Conservation (phyloP, 176 grass and related monocot species). For the Puccinellia tenuiflora region DNA sequence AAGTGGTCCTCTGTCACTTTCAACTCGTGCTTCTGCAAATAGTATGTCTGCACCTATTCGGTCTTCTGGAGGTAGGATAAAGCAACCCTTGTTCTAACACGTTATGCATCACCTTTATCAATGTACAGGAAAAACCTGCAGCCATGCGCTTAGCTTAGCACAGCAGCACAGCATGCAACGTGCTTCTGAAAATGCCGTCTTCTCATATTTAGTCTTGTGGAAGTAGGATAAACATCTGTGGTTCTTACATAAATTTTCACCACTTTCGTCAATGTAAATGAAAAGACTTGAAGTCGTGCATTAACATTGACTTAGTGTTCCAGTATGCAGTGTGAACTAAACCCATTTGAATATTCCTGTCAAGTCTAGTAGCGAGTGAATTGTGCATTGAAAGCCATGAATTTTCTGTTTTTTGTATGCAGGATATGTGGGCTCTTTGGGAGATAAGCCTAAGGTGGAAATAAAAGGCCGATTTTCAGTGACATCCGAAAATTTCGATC, state of each 20-base stretch:
- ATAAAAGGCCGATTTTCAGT: constrained; percentile 97
- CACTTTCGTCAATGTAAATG: neutral
- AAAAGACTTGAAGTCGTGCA: neutral
- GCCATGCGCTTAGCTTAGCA: neutral
- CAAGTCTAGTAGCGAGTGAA: neutral
- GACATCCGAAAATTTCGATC: constrained; percentile 98
- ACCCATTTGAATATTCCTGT: neutral
- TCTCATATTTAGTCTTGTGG: neutral
- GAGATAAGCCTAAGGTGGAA: constrained; percentile 78
- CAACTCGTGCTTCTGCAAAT: constrained; percentile 94
- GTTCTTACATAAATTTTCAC: neutral
- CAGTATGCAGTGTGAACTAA: neutral
- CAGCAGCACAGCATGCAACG: neutral
- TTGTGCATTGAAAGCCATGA: neutral
- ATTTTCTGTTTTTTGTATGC: constrained; percentile 8
- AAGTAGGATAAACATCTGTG: neutral
- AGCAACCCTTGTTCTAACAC: neutral
- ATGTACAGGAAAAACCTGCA: neutral
- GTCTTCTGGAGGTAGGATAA: constrained; percentile 71
- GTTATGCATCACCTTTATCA: neutral
- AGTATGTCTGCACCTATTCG: constrained; percentile 94
- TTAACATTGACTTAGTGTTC: neutral
- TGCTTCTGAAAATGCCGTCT: neutral
- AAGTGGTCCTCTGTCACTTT: constrained; percentile 83
- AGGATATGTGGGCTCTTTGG: constrained; percentile 89